phyloP scores from a whole-genome alignment of 805 yeast genomes.

The Saccharomycopsis fodiens region DNA sequence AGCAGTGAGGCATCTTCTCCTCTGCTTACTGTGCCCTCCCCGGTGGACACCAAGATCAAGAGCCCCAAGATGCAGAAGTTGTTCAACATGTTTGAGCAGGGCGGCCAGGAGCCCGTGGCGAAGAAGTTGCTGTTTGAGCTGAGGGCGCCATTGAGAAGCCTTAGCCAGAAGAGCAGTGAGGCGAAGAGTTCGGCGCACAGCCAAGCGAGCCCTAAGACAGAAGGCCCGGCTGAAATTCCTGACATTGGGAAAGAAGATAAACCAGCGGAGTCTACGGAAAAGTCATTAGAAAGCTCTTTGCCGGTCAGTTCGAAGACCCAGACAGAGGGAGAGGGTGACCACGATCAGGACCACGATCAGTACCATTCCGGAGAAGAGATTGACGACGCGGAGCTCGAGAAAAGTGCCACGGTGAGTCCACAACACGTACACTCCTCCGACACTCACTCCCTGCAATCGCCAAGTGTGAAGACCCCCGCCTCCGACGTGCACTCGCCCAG shows the following conservation, averaged over 20 bases:
- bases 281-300: too few relatives aligned
- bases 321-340: not conserved
- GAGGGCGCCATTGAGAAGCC: too few relatives aligned
- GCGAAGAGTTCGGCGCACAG: not conserved
- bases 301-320: not conserved
- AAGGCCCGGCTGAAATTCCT: not conserved
- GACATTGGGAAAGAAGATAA: not conserved
- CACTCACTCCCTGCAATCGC: too few relatives aligned
- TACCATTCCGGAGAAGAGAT: too few relatives aligned
- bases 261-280: not conserved
- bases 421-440: too few relatives aligned
- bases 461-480: too few relatives aligned
- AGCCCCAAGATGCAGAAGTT: conserved; percentile 9
- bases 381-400: too few relatives aligned
- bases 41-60: conserved; percentile 1
- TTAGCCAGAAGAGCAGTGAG: not conserved
- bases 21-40: not conserved
- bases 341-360: not conserved
- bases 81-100: conserved; percentile 9
- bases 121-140: not conserved
- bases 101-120: not conserved
- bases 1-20: not conserved
- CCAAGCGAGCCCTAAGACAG: too few relatives aligned
- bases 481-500: too few relatives aligned
- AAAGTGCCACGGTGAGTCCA: too few relatives aligned